phyloP scores from a whole-genome alignment of 176 grass and related monocot species.

The sorghum (Sorghum bicolor) region Sorghum_bicolor_NCBIv3 NC_012871.2:62191001-62191500 shows the following conservation, averaged over 20 bases:
- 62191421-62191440: neutral
- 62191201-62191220: neutral
- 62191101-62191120: neutral
- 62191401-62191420: neutral
- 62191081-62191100: neutral
- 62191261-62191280: neutral
- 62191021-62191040: neutral
- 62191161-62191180: conserved; percentile 4
- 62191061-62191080: neutral
- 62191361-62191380: neutral
- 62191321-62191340: neutral
- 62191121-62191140: neutral
- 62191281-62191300: neutral
- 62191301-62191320: neutral
- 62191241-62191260: neutral
- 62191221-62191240: neutral
- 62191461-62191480: no score
- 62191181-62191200: neutral
- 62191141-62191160: neutral
- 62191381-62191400: neutral
- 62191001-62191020: neutral
- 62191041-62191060: neutral
- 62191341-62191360: neutral
- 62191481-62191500: no score
- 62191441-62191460: neutral